Evolutionary conservation across 2,329 filamentous ascomycete species (phyloP).

Genomic region (Fusarium dimerum): DNA sequence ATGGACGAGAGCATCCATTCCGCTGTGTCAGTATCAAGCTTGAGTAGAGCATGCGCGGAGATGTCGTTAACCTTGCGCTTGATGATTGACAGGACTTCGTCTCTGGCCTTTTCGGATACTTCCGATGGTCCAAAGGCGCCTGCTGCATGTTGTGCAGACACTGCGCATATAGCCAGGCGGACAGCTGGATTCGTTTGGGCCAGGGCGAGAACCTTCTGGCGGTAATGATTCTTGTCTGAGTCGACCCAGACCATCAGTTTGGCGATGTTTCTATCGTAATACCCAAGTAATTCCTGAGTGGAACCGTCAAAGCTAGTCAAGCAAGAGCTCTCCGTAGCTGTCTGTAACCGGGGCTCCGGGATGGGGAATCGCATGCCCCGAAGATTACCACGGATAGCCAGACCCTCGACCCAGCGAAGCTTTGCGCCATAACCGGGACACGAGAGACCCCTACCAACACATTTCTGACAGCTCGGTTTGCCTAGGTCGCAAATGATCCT

Average conservation of each 20-base stretch:
- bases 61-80: not conserved
- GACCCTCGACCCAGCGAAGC: too few species aligned
- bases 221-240: conserved; percentile 5
- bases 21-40: not conserved
- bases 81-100: conserved; percentile 2
- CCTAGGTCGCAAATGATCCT: too few species aligned
- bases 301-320: too few species aligned
- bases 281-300: too few species aligned
- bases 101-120: conserved; percentile 2
- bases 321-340: too few species aligned
- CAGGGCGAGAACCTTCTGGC: conserved; percentile 3
- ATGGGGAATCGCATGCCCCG: too few species aligned
- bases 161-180: conserved; percentile 5
- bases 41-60: not conserved
- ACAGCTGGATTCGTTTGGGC: conserved; percentile 3
- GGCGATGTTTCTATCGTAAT: too few species aligned
- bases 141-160: conserved; percentile 7
- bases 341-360: too few species aligned
- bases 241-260: conserved; percentile 11
- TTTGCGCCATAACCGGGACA: too few species aligned
- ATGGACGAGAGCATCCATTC: conserved; percentile 16
- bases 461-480: too few species aligned
- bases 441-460: too few species aligned
- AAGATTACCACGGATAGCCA: too few species aligned
- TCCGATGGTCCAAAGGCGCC: not conserved